Conservation (phyloP, 495 filamentous ascomycete genomes). For the Penicillium roqueforti region DNA sequence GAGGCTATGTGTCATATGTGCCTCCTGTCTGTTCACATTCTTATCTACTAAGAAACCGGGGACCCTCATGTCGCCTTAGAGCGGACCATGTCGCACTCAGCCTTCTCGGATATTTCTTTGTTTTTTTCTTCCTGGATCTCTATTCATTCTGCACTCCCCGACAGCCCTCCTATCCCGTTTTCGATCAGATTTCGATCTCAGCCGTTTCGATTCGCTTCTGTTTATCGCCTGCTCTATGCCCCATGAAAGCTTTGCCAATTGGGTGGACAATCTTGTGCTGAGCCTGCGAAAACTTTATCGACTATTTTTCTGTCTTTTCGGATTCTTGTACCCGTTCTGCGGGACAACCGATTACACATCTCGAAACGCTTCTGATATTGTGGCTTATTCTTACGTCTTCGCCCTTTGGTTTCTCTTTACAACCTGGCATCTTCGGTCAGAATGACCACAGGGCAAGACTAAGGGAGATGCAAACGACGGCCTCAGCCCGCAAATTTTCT, state of each 20-base stretch:
- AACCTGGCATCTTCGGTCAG: constrained; percentile 5
- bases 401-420: constrained; percentile 18
- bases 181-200: constrained; percentile 37
- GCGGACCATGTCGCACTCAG: constrained; percentile 33
- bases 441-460: constrained; percentile 19
- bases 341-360: constrained; percentile 23
- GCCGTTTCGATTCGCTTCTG: constrained; percentile 35
- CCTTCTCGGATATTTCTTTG: constrained; percentile 40
- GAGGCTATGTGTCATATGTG: constrained; percentile 15
- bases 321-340: constrained; percentile 17
- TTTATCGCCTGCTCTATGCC: constrained; percentile 17
- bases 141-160: constrained; percentile 37
- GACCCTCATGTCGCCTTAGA: constrained; percentile 28
- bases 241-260: constrained; percentile 1
- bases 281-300: constrained; percentile 12
- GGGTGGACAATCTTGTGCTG: constrained; percentile 9
- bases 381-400: constrained; percentile 39
- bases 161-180: constrained; percentile 35
- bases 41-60: constrained; percentile 30
- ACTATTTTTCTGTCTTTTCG: constrained; percentile 18
- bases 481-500: constrained; percentile 21
- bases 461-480: constrained; percentile 39
- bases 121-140: constrained; percentile 33
- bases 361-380: constrained; percentile 36
- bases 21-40: constrained; percentile 26